These are phyloP conservation scores for Lumnitzera littorea DNA, from an alignment of 345 rosid genomes.

Conservation along the genomic window DNA sequence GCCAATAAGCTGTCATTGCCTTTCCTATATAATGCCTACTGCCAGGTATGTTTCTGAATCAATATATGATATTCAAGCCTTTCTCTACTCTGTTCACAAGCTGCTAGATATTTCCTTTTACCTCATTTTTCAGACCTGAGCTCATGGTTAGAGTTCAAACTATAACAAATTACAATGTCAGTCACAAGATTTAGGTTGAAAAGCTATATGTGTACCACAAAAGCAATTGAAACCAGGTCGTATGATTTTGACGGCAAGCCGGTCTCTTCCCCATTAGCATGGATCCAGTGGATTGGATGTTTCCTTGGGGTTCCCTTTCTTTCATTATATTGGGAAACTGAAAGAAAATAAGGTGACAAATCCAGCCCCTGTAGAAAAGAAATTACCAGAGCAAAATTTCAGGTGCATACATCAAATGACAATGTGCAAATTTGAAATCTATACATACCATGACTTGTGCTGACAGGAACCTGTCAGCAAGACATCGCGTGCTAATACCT, in stretches of 20 bases:
- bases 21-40: too few relatives aligned
- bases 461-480: constrained; percentile 42
- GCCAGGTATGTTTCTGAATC: too few relatives aligned
- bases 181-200: not conserved
- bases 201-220: constrained; percentile 30
- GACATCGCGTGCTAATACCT: constrained; percentile 46
- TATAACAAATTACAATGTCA: too few relatives aligned
- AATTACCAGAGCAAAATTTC: not conserved
- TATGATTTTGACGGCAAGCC: constrained; percentile 53
- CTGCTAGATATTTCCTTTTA: not conserved
- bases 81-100: not conserved
- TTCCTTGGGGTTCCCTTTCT: constrained; percentile 30
- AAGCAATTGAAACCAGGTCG: constrained; percentile 41
- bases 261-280: constrained; percentile 55
- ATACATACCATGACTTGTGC: constrained; percentile 50
- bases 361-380: constrained; percentile 44
- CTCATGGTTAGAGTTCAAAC: not conserved
- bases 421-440: not conserved
- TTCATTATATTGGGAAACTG: constrained; percentile 54
- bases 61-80: too few relatives aligned
- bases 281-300: constrained; percentile 39
- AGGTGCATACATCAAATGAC: not conserved
- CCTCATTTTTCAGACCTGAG: too few relatives aligned
- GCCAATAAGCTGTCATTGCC: too few relatives aligned
- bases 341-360: constrained; percentile 57